Conservation (phyloP, 345 rosid genomes). For the Isatis tinctoria region DNA sequence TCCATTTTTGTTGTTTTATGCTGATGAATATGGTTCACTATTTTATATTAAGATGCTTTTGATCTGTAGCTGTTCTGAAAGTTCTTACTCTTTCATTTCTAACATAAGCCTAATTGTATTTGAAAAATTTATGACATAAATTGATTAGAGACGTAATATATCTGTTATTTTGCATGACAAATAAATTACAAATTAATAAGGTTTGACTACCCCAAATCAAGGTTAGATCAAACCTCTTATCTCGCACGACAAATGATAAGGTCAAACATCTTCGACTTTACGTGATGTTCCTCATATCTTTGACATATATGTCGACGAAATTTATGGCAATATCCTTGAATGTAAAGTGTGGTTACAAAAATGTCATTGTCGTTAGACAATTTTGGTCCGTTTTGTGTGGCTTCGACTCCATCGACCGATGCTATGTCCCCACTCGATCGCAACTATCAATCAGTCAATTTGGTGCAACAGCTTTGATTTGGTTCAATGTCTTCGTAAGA, state of each 20-base stretch:
- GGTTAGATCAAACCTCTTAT: not conserved
- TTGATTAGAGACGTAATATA: not conserved
- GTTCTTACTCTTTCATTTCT: not conserved
- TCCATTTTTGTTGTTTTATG: not conserved
- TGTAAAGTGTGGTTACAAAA: constrained; percentile 19
- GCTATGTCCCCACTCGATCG: constrained; percentile 31
- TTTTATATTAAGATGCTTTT: not conserved
- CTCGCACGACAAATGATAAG: constrained; percentile 23
- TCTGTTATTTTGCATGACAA: not conserved
- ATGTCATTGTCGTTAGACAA: constrained; percentile 23
- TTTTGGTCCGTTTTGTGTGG: constrained; percentile 10
- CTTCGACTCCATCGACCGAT: constrained; percentile 16
- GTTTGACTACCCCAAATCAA: constrained; percentile 9
- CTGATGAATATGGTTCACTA: not conserved
- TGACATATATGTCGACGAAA: constrained; percentile 30
- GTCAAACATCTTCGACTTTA: constrained; percentile 24
- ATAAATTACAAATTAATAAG: not conserved
- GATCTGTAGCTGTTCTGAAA: not conserved
- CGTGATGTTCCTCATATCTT: constrained; percentile 28
- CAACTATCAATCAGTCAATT: constrained; percentile 23
- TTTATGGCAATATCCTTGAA: constrained; percentile 24
- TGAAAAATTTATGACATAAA: not conserved
- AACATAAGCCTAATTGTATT: not conserved
- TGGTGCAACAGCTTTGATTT: constrained; percentile 29
- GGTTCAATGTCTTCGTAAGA: constrained; percentile 14